Conservation (phyloP, 2,329 filamentous ascomycete genomes). For the Beauveria varroae region DNA sequence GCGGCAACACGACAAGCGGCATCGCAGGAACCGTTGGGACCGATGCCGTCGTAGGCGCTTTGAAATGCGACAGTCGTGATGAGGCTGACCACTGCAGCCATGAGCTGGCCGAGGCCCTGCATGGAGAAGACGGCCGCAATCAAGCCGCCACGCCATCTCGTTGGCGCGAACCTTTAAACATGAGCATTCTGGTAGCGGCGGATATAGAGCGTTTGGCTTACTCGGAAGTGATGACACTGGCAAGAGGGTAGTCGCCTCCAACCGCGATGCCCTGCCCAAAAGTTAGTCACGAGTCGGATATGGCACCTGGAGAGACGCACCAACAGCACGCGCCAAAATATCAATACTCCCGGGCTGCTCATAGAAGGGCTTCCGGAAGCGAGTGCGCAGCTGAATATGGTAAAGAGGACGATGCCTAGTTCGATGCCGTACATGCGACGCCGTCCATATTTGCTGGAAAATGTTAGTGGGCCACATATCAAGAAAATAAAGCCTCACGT, state of each 20-base stretch:
- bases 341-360: conserved; percentile 51
- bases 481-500: conserved; percentile 12
- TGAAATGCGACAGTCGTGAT: conserved; percentile 61
- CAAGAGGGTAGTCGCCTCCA: conserved; percentile 76
- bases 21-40: conserved; percentile 43
- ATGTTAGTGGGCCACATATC: not conserved
- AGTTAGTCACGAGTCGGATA: not conserved
- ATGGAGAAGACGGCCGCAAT: conserved; percentile 78
- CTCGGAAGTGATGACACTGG: conserved; percentile 75
- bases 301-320: conserved; percentile 24
- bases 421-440: conserved; percentile 79
- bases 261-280: conserved; percentile 56
- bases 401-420: conserved; percentile 62
- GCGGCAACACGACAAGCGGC: conserved; percentile 60
- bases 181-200: conserved; percentile 14
- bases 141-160: conserved; percentile 75
- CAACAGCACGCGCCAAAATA: conserved; percentile 74
- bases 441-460: conserved; percentile 53
- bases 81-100: conserved; percentile 61
- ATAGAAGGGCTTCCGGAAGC: conserved; percentile 54
- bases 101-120: conserved; percentile 75
- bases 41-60: conserved; percentile 34
- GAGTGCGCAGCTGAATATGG: conserved; percentile 60
- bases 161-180: conserved; percentile 60
- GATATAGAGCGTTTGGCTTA: conserved; percentile 19